Base-by-base conservation (phyloP, 352 stramenopile genomes). In the Globisporangium echinulatum region DNA sequence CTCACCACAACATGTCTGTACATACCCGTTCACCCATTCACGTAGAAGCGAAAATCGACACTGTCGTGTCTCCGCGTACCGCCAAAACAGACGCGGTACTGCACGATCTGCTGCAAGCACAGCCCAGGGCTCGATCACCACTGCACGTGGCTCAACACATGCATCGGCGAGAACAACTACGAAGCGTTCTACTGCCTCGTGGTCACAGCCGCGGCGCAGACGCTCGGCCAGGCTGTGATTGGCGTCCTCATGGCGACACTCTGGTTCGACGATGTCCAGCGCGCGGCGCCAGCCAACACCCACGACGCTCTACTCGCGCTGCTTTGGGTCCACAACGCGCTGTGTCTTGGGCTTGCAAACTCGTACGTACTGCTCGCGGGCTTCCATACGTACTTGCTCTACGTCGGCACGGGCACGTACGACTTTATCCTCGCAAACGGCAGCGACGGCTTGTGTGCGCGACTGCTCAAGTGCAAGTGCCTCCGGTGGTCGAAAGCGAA, bases 141-240 rank as follows among this genome's bases (percentile, higher is more conserved):
- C 63, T 94, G 85, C 70, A 92, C 85, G 17, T 94, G 85, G 83
- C 71, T 94, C 54, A 94, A 94, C 62, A 94, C 85, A 6, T 92
- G 85, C 66, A 92, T 94, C 51, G 82, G 75, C 10, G 81, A 89
- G 59, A 84, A 66, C 58, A 92, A 94, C 63, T 94, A 94, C 65
- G 82, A 87, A 54, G 70, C 84, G 5, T 96, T 96, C 54, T 96
- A 90, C 64, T 79, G 69, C 25, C 63, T 96, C 11, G 83, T 94
- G 14, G 61, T 88, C 15, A 70, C 74, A 14, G 71, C 80, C 47
- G 84, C 79, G 36, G 63, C 78, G 10, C 70, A 90, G 65, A 85
- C 77, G 0, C 37, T 81, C 39, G 63, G 87, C 44, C 82, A 94
- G 63, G 72, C 79, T 0, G 68, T 86, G 15, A 70, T 94, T 33